These are phyloP conservation scores for Lactifluus subvellereus DNA, from an alignment of 768 basidiomycete species.

Conservation along the genomic window DNA sequence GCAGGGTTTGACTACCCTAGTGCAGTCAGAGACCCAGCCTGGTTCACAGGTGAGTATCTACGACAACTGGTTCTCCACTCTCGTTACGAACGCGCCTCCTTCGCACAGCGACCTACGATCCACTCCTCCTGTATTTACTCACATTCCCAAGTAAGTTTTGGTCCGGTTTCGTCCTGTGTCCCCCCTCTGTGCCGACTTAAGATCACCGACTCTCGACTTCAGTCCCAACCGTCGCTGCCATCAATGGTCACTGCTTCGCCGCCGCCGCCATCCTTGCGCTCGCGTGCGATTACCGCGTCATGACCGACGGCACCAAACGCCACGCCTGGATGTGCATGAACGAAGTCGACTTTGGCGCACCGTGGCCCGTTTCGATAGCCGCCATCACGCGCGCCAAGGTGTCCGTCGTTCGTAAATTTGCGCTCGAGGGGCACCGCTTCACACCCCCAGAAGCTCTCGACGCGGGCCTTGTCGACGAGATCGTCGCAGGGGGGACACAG, in stretches of 20 bases:
- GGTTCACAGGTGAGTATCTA: slow-evolving; percentile 55
- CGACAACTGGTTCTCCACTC: not conserved
- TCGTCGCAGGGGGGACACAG: slow-evolving; percentile 56
- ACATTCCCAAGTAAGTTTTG: slow-evolving; percentile 63
- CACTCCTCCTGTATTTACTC: slow-evolving; percentile 60
- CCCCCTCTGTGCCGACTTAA: not conserved
- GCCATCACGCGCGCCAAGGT: slow-evolving; percentile 61
- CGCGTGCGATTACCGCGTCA: slow-evolving; percentile 83
- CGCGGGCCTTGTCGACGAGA: slow-evolving; percentile 62
- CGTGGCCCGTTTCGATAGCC: slow-evolving; percentile 68
- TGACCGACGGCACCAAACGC: slow-evolving; percentile 73
- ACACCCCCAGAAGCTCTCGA: slow-evolving; percentile 63
- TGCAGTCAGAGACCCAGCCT: slow-evolving; percentile 47
- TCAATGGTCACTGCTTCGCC: slow-evolving; percentile 85
- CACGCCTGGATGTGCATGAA: slow-evolving; percentile 92
- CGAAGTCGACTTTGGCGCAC: slow-evolving; percentile 80
- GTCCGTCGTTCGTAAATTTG: slow-evolving; percentile 63
- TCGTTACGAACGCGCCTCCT: not conserved
- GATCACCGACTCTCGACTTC: not conserved
- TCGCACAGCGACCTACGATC: slow-evolving; percentile 46
- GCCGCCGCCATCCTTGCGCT: slow-evolving; percentile 76
- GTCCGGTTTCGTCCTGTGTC: not conserved
- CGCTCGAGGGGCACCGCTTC: slow-evolving; percentile 76
- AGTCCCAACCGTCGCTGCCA: slow-evolving; percentile 77
- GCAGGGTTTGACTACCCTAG: slow-evolving; percentile 61